Percentiles rank a stretch among this genome's conserved stretches.
Evolutionary conservation across 2,329 filamentous ascomycete genomes (phyloP).

Genomic region (Simplicillium sp.): DNA sequence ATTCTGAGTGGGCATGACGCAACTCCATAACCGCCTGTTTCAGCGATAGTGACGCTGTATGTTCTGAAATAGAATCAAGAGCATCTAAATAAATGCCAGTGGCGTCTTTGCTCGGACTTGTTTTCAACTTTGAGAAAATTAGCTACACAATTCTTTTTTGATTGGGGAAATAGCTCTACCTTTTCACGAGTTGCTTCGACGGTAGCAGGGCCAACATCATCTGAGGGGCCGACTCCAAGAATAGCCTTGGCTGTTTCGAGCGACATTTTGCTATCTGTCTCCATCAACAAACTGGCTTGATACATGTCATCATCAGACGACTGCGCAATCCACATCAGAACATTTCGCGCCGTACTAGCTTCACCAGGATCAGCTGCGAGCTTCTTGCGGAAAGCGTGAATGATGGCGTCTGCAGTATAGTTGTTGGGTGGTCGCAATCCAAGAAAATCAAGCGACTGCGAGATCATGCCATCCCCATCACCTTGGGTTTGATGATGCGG

Average conservation of each 20-base stretch:
- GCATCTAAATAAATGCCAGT: slow-evolving; percentile 20
- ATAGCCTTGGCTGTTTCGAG: slow-evolving; percentile 21
- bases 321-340: slow-evolving; percentile 23
- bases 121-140: slow-evolving; percentile 15
- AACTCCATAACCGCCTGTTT: slow-evolving; percentile 16
- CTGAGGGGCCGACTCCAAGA: slow-evolving; percentile 15
- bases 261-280: slow-evolving; percentile 25
- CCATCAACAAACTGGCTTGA: slow-evolving; percentile 21
- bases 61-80: slow-evolving; percentile 23
- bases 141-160: neutral
- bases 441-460: slow-evolving; percentile 23
- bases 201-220: slow-evolving; percentile 11
- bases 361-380: slow-evolving; percentile 19
- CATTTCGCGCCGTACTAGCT: slow-evolving; percentile 19
- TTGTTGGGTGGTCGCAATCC: slow-evolving; percentile 24
- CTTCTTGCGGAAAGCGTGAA: slow-evolving; percentile 24
- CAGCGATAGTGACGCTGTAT: slow-evolving; percentile 16
- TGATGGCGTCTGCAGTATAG: slow-evolving; percentile 22
- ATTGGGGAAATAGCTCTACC: neutral
- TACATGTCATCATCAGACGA: slow-evolving; percentile 23
- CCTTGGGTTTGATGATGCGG: slow-evolving; percentile 14
- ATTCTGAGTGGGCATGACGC: slow-evolving; percentile 10
- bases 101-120: slow-evolving; percentile 16
- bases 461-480: slow-evolving; percentile 20
- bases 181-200: slow-evolving; percentile 2